phyloP scores from a whole-genome alignment of 106 monocot genomes.

The Platanthera zijinensis region DNA sequence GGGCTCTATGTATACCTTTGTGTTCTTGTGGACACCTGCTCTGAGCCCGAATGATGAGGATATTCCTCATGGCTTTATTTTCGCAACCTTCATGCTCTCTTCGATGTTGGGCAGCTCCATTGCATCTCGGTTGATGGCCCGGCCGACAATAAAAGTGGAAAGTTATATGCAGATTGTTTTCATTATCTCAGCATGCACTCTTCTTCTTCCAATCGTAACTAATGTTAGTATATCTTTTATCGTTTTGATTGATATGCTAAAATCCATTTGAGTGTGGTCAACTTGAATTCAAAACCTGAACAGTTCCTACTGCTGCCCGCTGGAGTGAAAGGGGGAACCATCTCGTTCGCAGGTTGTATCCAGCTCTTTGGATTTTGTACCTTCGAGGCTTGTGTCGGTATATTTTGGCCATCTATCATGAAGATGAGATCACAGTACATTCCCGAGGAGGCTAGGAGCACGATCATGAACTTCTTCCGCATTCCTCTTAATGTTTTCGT shows the following conservation, averaged over 20 bases:
- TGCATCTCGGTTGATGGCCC: constrained; percentile 78
- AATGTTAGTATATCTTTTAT: constrained; percentile 31
- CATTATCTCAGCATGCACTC: constrained; percentile 57
- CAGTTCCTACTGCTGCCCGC: constrained; percentile 58
- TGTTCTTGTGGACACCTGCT: constrained; percentile 96
- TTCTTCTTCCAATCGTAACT: constrained; percentile 73
- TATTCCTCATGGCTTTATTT: constrained; percentile 96
- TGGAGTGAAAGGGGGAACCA: constrained; percentile 47
- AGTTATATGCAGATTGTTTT: constrained; percentile 97
- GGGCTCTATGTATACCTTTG: constrained; percentile 98
- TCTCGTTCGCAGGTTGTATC: constrained; percentile 65
- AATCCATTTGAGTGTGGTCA: neutral
- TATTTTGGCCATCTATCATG: constrained; percentile 99
- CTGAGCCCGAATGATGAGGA: constrained; percentile 94
- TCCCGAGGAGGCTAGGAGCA: constrained; percentile 96
- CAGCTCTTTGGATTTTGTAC: constrained; percentile 86
- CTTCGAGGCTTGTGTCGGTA: constrained; percentile 90
- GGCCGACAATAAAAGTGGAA: constrained; percentile 64
- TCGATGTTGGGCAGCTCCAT: constrained; percentile 97
- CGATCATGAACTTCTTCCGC: constrained; percentile 99
- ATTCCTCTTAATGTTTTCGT: constrained; percentile 93
- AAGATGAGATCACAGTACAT: constrained; percentile 98
- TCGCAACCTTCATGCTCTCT: constrained; percentile 96
- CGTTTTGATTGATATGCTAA: neutral
- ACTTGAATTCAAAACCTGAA: constrained; percentile 4